Evolutionary conservation across 805 yeast species (phyloP).

Genomic region (Nakazawaea wickerhamii): DNA sequence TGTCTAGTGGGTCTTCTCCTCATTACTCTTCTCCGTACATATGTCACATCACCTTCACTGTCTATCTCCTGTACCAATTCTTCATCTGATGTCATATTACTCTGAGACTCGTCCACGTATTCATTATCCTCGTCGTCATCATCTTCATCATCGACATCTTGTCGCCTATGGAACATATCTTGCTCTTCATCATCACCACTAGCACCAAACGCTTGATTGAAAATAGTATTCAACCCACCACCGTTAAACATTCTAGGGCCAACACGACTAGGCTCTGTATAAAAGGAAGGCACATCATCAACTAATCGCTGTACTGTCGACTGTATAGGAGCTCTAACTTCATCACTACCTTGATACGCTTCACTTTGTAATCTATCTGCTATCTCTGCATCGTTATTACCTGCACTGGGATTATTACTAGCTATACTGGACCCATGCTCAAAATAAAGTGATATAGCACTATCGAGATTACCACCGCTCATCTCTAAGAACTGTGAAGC

Average conservation of each 20-base stretch:
- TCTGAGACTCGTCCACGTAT: slow-evolving; percentile 30
- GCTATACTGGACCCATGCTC: slow-evolving; percentile 50
- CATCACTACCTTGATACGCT: slow-evolving; percentile 44
- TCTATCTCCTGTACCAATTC: slow-evolving; percentile 20
- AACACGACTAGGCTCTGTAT: neutral
- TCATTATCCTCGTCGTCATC: slow-evolving; percentile 34
- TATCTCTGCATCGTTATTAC: slow-evolving; percentile 37
- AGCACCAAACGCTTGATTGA: slow-evolving; percentile 45
- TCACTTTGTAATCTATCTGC: slow-evolving; percentile 64
- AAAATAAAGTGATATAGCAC: slow-evolving; percentile 78
- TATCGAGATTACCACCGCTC: slow-evolving; percentile 71
- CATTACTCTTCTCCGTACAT: slow-evolving; percentile 16
- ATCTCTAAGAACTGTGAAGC: slow-evolving; percentile 79
- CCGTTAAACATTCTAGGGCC: slow-evolving; percentile 43
- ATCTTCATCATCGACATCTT: slow-evolving; percentile 24
- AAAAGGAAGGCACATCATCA: slow-evolving; percentile 29
- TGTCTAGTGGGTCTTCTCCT: slow-evolving; percentile 24
- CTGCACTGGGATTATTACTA: slow-evolving; percentile 10
- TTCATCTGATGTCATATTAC: slow-evolving; percentile 29
- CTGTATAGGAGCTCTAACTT: slow-evolving; percentile 73
- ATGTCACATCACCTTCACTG: slow-evolving; percentile 22
- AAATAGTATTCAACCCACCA: slow-evolving; percentile 42
- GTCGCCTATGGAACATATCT: too few relatives aligned
- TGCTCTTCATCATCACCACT: neutral
- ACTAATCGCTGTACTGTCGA: slow-evolving; percentile 75